Percentiles rank a stretch among this genome's conserved stretches.
Evolutionary conservation across 495 filamentous ascomycete species (phyloP).

Genomic region (Pyronema omphalodes): DNA sequence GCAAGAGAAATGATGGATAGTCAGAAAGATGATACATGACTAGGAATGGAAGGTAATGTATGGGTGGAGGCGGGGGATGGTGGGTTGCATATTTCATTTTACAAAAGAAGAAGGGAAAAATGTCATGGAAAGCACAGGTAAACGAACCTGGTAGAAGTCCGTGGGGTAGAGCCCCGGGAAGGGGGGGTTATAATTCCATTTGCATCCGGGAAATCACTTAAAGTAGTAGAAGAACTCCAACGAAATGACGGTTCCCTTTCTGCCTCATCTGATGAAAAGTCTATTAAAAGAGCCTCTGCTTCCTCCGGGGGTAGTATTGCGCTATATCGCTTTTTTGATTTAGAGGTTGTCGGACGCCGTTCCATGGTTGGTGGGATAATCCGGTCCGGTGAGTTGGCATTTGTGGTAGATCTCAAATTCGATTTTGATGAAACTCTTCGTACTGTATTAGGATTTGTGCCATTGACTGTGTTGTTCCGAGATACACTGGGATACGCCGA

Average conservation of each 20-base stretch:
- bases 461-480: neutral
- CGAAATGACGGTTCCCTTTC: conserved; percentile 8
- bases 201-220: neutral
- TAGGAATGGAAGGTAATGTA: neutral
- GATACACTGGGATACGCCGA: neutral
- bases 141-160: conserved; percentile 20
- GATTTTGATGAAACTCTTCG: conserved; percentile 8
- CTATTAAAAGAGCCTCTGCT: conserved; percentile 15
- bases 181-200: conserved; percentile 3
- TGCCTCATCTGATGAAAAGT: conserved; percentile 12
- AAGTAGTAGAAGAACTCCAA: conserved; percentile 18
- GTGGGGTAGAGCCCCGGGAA: conserved; percentile 1
- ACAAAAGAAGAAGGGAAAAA: conserved; percentile 49
- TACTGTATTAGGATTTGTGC: neutral
- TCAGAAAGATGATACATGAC: neutral
- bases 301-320: neutral
- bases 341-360: neutral
- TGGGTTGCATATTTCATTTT: conserved; percentile 76
- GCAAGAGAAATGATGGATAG: too few relatives aligned
- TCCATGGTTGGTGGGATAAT: neutral
- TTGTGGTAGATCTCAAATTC: conserved; percentile 9
- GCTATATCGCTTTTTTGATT: conserved; percentile 1
- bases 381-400: neutral
- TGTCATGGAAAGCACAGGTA: conserved; percentile 64
- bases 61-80: conserved; percentile 25